A percentile compares a stretch with the other conserved stretches of the same genome.
Evolutionary conservation across 768 basidiomycete species (phyloP).

Genomic region (Trametes punicea): DNA sequence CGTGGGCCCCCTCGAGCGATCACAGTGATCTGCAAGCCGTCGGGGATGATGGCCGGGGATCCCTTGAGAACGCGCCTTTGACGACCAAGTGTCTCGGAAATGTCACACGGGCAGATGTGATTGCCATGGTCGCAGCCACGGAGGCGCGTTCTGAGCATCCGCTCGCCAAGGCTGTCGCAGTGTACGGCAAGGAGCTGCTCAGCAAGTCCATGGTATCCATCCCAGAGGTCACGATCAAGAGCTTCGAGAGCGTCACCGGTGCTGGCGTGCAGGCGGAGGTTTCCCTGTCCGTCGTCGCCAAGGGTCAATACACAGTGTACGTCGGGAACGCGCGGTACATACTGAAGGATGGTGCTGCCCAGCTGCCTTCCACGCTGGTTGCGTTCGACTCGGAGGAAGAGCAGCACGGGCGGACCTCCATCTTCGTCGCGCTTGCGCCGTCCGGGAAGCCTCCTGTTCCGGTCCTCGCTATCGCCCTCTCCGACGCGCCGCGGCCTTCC

Average conservation of each 20-base stretch:
- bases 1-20: constrained; percentile 59
- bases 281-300: constrained; percentile 46
- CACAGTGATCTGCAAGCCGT: constrained; percentile 26
- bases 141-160: constrained; percentile 96
- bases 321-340: constrained; percentile 79
- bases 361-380: constrained; percentile 57
- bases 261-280: constrained; percentile 80
- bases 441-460: constrained; percentile 47
- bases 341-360: constrained; percentile 46
- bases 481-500: constrained; percentile 84
- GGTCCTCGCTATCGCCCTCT: constrained; percentile 76
- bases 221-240: constrained; percentile 55
- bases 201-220: constrained; percentile 36
- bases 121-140: constrained; percentile 81
- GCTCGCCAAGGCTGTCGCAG: constrained; percentile 88
- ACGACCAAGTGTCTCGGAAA: constrained; percentile 55
- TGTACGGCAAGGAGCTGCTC: constrained; percentile 69
- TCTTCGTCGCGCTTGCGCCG: constrained; percentile 70
- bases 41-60: background rate
- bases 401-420: constrained; percentile 73
- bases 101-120: constrained; percentile 53
- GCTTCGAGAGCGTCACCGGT: constrained; percentile 88
- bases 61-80: constrained; percentile 22
- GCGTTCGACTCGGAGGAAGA: constrained; percentile 72
- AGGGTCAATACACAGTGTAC: constrained; percentile 48